Percentiles rank a stretch among this genome's conserved stretches.
Conservation (phyloP, 352 stramenopile genomes). For the Thalassiosira livingstoniorum region DNA sequence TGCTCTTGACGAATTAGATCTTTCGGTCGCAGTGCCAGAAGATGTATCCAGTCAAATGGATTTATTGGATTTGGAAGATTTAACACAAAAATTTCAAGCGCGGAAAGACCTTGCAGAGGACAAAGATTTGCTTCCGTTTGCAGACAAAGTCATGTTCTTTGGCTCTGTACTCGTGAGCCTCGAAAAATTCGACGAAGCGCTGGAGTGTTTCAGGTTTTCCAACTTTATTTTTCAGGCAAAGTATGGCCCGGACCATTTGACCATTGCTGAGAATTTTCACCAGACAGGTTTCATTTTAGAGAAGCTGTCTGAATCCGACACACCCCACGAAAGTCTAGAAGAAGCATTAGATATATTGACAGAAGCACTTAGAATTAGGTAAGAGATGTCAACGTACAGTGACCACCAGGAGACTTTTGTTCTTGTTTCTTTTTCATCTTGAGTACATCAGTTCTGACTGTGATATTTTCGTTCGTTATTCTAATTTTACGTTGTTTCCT, state of each 20-base stretch:
- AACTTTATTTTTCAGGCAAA: slow-evolving; percentile 67
- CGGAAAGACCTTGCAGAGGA: slow-evolving; percentile 49
- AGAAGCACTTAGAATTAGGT: slow-evolving; percentile 69
- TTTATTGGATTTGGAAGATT: slow-evolving; percentile 35
- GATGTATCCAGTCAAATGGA: slow-evolving; percentile 24
- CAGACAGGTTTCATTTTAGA: slow-evolving; percentile 61
- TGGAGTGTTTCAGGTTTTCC: slow-evolving; percentile 68
- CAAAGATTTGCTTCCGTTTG: slow-evolving; percentile 56
- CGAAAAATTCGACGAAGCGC: slow-evolving; percentile 50
- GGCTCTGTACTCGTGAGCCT: slow-evolving; percentile 59
- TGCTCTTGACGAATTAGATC: slow-evolving; percentile 37
- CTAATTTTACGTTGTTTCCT: no score
- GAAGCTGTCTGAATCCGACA: slow-evolving; percentile 44
- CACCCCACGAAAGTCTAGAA: slow-evolving; percentile 27
- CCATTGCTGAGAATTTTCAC: slow-evolving; percentile 63
- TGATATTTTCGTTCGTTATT: no score
- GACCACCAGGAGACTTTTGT: not conserved
- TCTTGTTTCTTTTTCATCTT: no score
- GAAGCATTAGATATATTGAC: slow-evolving; percentile 66
- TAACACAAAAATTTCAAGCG: slow-evolving; percentile 57
- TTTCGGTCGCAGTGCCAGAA: slow-evolving; percentile 21
- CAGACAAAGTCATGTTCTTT: slow-evolving; percentile 68
- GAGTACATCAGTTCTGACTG: no score
- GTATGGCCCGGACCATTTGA: slow-evolving; percentile 67
- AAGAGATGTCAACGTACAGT: not conserved